Percentiles rank a stretch among this genome's conserved stretches.
phyloP scores from a whole-genome alignment of 2,329 filamentous ascomycete species.

The Phialophora macrospora region DNA sequence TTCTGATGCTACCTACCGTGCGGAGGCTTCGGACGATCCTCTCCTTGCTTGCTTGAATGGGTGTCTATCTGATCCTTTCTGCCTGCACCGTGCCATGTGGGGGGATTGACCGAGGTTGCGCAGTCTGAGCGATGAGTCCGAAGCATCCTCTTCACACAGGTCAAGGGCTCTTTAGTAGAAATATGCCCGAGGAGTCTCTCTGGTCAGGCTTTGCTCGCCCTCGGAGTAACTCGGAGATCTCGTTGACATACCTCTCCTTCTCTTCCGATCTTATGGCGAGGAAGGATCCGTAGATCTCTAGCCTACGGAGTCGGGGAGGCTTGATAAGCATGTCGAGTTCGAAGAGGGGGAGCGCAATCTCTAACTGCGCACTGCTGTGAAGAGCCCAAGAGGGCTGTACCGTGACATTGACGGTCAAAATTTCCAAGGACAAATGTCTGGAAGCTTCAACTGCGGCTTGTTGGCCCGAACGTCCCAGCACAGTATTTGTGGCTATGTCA shows the following conservation, averaged over 20 bases:
- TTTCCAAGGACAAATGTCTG: background rate
- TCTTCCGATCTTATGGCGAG: background rate
- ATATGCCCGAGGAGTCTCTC: conserved; percentile 20
- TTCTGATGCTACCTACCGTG: background rate
- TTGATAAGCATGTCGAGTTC: background rate
- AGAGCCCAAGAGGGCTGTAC: background rate
- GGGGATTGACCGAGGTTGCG: background rate
- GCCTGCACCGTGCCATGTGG: background rate
- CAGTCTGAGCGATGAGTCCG: background rate
- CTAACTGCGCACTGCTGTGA: background rate
- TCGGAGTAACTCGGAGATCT: conserved; percentile 14
- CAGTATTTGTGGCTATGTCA: conserved; percentile 1
- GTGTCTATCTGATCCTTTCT: background rate
- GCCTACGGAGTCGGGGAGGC: conserved; percentile 24
- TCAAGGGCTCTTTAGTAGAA: conserved; percentile 6
- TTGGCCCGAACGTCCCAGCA: background rate
- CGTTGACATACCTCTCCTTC: conserved; percentile 3
- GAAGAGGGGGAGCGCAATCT: background rate
- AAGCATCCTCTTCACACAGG: background rate
- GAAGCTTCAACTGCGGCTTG: background rate
- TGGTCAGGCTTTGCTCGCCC: conserved; percentile 11
- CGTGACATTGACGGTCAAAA: background rate
- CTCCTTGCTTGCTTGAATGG: background rate
- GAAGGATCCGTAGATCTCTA: conserved; percentile 14
- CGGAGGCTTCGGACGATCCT: background rate